Evolutionary conservation across 306 rosid genomes (phyloP).

Genomic region (Medicago lupulina): DNA sequence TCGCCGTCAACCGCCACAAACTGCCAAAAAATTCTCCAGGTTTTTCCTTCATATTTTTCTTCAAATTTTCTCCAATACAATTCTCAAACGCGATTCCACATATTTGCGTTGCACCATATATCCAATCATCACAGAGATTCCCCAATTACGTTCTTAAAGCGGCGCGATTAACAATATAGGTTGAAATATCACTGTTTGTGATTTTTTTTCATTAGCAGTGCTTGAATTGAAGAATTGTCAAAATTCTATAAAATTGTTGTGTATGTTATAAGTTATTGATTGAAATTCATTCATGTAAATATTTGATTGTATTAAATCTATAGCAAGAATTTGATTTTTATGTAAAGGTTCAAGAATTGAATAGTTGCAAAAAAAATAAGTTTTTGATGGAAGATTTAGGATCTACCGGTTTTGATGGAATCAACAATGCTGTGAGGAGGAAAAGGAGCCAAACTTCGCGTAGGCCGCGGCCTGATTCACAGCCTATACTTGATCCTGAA

Average conservation of each 20-base stretch:
- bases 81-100: background rate
- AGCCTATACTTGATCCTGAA: slow-evolving; percentile 63
- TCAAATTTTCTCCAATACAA: background rate
- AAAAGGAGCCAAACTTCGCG: slow-evolving; percentile 89
- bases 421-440: slow-evolving; percentile 71
- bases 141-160: background rate
- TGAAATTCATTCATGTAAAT: slow-evolving; percentile 47
- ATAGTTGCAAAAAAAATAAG: background rate
- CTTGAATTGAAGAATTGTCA: background rate
- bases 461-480: slow-evolving; percentile 82
- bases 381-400: slow-evolving; percentile 68
- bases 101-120: background rate
- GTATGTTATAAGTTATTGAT: slow-evolving; percentile 35
- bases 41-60: background rate
- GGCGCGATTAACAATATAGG: background rate
- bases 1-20: background rate
- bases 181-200: background rate
- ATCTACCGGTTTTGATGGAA: slow-evolving; percentile 56
- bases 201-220: background rate
- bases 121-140: background rate
- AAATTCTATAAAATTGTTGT: background rate
- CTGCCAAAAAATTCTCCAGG: background rate
- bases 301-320: slow-evolving; percentile 40
- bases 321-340: slow-evolving; percentile 30
- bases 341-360: slow-evolving; percentile 23